phyloP scores from a whole-genome alignment of 2,329 filamentous ascomycete species.

The Chaetomium strumarium region DNA sequence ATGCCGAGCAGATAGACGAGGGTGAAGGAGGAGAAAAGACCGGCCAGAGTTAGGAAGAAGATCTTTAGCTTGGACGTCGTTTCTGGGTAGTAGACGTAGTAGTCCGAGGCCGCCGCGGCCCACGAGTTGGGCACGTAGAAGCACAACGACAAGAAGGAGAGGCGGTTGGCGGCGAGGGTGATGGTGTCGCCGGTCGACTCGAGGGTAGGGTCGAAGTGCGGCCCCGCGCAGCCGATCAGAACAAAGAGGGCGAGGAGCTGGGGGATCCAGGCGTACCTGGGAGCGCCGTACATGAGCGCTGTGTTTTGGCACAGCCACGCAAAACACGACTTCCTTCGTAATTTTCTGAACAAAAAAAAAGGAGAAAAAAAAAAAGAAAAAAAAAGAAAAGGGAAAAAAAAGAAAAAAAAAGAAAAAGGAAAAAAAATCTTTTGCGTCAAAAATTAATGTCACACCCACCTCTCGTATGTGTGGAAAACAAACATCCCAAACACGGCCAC shows the following conservation, averaged over 20 bases:
- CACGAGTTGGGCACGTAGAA: conserved; percentile 61
- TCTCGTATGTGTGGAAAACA: conserved; percentile 63
- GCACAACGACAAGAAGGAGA: conserved; percentile 67
- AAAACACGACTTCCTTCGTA: too few species aligned
- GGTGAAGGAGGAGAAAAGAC: conserved; percentile 52
- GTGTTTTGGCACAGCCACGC: too few species aligned
- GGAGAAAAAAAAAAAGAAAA: background rate
- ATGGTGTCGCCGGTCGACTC: conserved; percentile 44
- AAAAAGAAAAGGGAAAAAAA: background rate
- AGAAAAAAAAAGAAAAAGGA: background rate
- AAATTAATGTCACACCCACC: conserved; percentile 32
- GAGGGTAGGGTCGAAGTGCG: conserved; percentile 50
- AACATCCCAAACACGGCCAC: conserved; percentile 64
- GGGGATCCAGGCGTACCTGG: conserved; percentile 57
- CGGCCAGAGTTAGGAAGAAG: conserved; percentile 51
- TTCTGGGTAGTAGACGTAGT: conserved; percentile 50
- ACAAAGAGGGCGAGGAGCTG: conserved; percentile 56
- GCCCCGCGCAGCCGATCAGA: conserved; percentile 55
- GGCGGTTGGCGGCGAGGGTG: conserved; percentile 49
- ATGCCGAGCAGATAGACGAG: conserved; percentile 58
- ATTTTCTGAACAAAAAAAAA: too few species aligned
- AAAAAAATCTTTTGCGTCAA: background rate
- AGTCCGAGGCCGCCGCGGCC: conserved; percentile 57
- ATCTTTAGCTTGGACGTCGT: conserved; percentile 31
- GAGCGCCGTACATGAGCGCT: too few species aligned